phyloP scores from a whole-genome alignment of 352 stramenopile species.

The Hyaloperonospora brassicae region DNA sequence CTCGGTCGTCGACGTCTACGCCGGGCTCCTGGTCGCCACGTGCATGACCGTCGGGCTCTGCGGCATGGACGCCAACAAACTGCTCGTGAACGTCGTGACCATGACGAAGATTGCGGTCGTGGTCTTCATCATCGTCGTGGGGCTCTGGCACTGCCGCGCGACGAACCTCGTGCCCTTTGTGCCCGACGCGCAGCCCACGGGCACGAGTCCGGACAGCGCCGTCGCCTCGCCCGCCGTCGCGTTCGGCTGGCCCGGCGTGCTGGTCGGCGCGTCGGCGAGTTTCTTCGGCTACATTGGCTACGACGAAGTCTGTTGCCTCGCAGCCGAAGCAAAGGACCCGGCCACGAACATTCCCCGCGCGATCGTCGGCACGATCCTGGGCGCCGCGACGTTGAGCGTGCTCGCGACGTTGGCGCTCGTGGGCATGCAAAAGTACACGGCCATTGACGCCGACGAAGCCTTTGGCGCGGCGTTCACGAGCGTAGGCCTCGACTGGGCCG shows the following conservation, averaged over 20 bases:
- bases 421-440: slow-evolving; percentile 85
- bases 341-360: slow-evolving; percentile 80
- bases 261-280: slow-evolving; percentile 85
- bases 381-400: slow-evolving; percentile 72
- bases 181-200: slow-evolving; percentile 24
- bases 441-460: slow-evolving; percentile 66
- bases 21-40: slow-evolving; percentile 62
- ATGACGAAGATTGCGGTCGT: slow-evolving; percentile 88
- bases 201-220: too few relatives aligned
- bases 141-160: slow-evolving; percentile 71
- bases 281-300: slow-evolving; percentile 97
- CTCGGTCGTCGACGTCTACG: slow-evolving; percentile 59
- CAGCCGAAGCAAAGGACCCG: slow-evolving; percentile 82
- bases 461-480: slow-evolving; percentile 73
- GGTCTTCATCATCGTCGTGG: slow-evolving; percentile 88
- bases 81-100: slow-evolving; percentile 86
- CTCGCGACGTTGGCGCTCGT: slow-evolving; percentile 88
- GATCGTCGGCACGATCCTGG: slow-evolving; percentile 85
- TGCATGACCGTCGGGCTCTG: slow-evolving; percentile 65
- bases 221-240: not conserved
- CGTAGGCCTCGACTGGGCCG: slow-evolving; percentile 53
- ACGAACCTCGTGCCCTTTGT: slow-evolving; percentile 85
- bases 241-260: slow-evolving; percentile 72
- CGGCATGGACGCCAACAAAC: slow-evolving; percentile 85
- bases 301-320: slow-evolving; percentile 93